These are phyloP conservation scores for Trichoderma semiorbis DNA, from an alignment of 2,329 filamentous ascomycete genomes.

Conservation along the genomic window DNA sequence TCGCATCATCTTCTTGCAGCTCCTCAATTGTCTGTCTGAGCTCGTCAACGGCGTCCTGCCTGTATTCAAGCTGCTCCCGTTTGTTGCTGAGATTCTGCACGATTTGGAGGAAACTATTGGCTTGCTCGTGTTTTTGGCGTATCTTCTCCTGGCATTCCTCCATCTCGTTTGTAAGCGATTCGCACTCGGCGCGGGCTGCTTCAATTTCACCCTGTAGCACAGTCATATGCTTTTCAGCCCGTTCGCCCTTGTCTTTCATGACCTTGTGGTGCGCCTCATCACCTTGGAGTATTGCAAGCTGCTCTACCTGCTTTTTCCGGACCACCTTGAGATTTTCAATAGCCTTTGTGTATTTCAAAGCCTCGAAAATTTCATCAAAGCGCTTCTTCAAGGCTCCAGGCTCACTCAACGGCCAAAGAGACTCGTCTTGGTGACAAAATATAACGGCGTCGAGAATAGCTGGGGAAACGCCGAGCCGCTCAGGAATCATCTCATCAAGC, in stretches of 20 bases:
- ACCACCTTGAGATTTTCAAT: constrained; percentile 91
- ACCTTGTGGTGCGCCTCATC: constrained; percentile 74
- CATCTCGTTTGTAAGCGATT: constrained; percentile 58
- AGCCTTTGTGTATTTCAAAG: constrained; percentile 92
- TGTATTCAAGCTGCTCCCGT: constrained; percentile 66
- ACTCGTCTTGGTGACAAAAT: constrained; percentile 98
- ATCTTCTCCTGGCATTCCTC: constrained; percentile 55
- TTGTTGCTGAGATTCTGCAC: constrained; percentile 74
- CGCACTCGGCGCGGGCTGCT: constrained; percentile 54
- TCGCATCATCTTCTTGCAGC: constrained; percentile 72
- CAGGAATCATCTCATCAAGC: constrained; percentile 78
- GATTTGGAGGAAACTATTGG: constrained; percentile 69
- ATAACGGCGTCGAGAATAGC: constrained; percentile 93
- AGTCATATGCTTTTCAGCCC: constrained; percentile 61
- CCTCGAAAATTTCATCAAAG: constrained; percentile 98
- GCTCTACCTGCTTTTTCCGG: constrained; percentile 75
- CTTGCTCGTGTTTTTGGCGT: constrained; percentile 66
- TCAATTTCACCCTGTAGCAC: constrained; percentile 66
- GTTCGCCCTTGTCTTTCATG: constrained; percentile 80
- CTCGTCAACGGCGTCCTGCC: constrained; percentile 66
- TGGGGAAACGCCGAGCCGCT: constrained; percentile 82
- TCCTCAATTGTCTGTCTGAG: constrained; percentile 71
- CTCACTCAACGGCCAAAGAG: constrained; percentile 92
- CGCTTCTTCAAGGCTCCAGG: constrained; percentile 82
- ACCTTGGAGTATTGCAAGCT: constrained; percentile 69